Conservation (phyloP, 331 rosid genomes). For the Ulmus americana region DNA sequence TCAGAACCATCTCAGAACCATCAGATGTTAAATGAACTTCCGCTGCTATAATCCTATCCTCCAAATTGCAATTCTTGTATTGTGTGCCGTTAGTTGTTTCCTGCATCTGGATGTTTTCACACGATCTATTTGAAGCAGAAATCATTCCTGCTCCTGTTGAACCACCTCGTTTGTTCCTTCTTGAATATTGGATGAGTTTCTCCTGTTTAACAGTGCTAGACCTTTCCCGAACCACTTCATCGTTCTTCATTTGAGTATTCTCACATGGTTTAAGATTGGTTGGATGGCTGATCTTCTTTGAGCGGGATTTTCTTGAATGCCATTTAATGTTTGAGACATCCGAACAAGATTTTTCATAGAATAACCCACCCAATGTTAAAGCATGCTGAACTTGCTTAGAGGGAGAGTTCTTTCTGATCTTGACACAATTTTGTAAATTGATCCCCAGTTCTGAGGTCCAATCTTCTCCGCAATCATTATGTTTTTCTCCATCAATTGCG, state of each 20-base stretch:
- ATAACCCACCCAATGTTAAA: constrained; percentile 51
- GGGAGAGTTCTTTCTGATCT: constrained; percentile 58
- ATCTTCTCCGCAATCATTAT: constrained; percentile 56
- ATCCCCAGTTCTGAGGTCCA: constrained; percentile 91
- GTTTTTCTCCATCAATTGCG: constrained; percentile 70
- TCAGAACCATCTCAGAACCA: constrained; percentile 28
- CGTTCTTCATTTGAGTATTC: constrained; percentile 37
- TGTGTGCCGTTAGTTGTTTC: constrained; percentile 30
- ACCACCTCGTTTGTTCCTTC: constrained; percentile 57
- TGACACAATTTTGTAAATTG: constrained; percentile 69
- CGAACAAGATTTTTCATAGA: constrained; percentile 40
- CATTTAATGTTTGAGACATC: constrained; percentile 45
- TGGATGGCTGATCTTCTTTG: constrained; percentile 46
- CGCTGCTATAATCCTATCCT: constrained; percentile 26
- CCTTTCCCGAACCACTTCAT: constrained; percentile 31
- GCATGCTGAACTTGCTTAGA: constrained; percentile 61
- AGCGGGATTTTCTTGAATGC: constrained; percentile 66
- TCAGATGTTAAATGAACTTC: constrained; percentile 15
- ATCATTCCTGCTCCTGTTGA: constrained; percentile 28
- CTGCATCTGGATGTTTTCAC: constrained; percentile 28
- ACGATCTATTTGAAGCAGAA: constrained; percentile 29
- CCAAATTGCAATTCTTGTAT: constrained; percentile 25
- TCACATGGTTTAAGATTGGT: constrained; percentile 31
- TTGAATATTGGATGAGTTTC: constrained; percentile 63
- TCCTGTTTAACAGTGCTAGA: constrained; percentile 29